Base-by-base conservation (phyloP, 371 early-diverging fungal species). In the Syncephalastrum sp. region DNA sequence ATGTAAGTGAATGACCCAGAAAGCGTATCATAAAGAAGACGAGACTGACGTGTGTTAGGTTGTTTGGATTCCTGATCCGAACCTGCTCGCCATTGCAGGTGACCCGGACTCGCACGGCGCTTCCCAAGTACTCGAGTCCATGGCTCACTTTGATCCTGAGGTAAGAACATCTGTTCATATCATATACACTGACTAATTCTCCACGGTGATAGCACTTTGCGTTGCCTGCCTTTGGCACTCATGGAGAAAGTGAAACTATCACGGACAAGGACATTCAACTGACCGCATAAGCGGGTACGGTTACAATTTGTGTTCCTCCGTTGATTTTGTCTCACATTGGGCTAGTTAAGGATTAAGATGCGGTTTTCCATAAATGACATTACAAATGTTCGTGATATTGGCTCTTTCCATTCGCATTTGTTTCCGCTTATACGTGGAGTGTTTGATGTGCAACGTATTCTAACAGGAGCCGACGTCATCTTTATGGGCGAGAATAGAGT, bases 41-140 rank as follows among this genome's bases (percentile, higher is more conserved):
- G 21, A 21, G 21, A 21, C 21, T 2, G 21, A 21, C 21, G 21
- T 6, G 24, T 54, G 19, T n/a, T 67, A 75, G 68, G 89, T 87
- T 14, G 66, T 91, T 27, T 92, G 92, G 93, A 82, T 92, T 21
- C 93, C 92, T 1, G 93, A 94, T 74, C 68, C 86, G 42, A 63
- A 75, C 16, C 55, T 79, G n/a, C 72, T 75, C 14, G 61, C 63
- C 3, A 57, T 74, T 17, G 42, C 61, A 23, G 68, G 62, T 12
- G 64, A 62, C 21, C 61, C 66, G 12, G 56, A 61, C 13, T 61
- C 65, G 33, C 74, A 80, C 52, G 67, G 70, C 23, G 83, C 85
- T 10, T 67, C 79, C 6, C 66, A 76, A 56, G 75, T 86, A 1
- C 42, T 91, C 12, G 64, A 65, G 15, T 81, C 87, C 8, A 70